Conservation (phyloP, 75 land plant species). For the Cryptomeria japonica region DNA sequence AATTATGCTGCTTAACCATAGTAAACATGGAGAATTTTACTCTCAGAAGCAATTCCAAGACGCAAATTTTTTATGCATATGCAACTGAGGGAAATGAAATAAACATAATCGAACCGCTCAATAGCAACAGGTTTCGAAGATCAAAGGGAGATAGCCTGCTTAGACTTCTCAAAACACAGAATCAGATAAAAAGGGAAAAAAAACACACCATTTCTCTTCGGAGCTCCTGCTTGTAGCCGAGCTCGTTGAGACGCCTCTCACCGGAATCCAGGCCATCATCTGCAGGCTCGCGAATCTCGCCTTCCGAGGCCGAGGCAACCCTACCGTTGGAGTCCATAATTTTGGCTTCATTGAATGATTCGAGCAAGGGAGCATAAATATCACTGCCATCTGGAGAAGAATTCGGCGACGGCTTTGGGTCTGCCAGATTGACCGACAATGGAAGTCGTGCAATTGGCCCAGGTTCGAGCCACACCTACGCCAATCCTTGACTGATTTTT, state of each 20-base stretch:
- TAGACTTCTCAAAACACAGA: not conserved
- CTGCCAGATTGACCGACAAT: not conserved
- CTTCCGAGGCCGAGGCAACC: not conserved
- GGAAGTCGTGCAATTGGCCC: not conserved
- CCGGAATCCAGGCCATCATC: slow-evolving; percentile 53
- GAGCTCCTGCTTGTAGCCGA: slow-evolving; percentile 89
- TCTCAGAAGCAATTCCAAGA: not conserved
- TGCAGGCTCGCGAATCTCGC: not conserved
- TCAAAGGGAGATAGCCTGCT: not conserved
- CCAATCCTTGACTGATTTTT: not conserved
- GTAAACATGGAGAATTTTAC: not conserved
- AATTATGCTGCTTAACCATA: not conserved
- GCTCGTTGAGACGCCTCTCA: slow-evolving; percentile 82
- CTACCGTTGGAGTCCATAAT: not conserved
- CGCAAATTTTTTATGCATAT: not conserved
- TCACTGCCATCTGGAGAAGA: not conserved
- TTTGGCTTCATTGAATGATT: not conserved
- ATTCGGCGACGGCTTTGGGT: not conserved
- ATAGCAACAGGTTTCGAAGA: not conserved
- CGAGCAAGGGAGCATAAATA: not conserved
- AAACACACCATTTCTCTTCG: slow-evolving; percentile 69
- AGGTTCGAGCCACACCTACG: not conserved
- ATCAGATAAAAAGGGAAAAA: not conserved
- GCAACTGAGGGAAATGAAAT: not conserved
- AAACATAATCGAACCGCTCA: not conserved